Evolutionary conservation across 345 rosid species (phyloP).

Genomic region (Rhodamnia rubescens): DNA sequence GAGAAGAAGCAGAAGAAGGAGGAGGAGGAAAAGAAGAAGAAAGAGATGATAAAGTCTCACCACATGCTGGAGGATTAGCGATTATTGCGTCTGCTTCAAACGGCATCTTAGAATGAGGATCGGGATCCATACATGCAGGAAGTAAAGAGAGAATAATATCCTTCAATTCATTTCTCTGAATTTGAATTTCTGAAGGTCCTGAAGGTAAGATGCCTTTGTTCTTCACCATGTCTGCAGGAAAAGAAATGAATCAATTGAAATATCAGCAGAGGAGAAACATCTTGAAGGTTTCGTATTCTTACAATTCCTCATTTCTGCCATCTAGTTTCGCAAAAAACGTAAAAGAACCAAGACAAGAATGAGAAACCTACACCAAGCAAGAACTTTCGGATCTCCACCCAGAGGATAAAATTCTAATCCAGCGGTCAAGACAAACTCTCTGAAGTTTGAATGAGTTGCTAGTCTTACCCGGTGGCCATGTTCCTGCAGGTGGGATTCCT

Average conservation of each 20-base stretch:
- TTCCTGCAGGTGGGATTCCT: conserved; percentile 26
- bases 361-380: conserved; percentile 49
- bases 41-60: conserved; percentile 6
- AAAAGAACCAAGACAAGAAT: neutral
- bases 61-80: conserved; percentile 57
- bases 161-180: conserved; percentile 38
- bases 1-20: neutral
- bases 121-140: conserved; percentile 36
- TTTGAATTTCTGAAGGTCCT: conserved; percentile 37
- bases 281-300: neutral
- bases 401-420: conserved; percentile 60
- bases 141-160: conserved; percentile 40
- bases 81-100: conserved; percentile 43
- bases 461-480: conserved; percentile 61
- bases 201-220: conserved; percentile 62
- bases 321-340: neutral
- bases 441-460: conserved; percentile 59
- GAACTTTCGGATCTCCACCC: conserved; percentile 67
- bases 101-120: conserved; percentile 20
- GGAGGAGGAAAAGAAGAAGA: neutral
- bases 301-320: neutral
- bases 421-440: conserved; percentile 54
- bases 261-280: neutral
- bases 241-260: neutral
- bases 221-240: conserved; percentile 46